These are phyloP conservation scores for Quercus phellos DNA, from an alignment of 331 rosid species.

Conservation along the genomic window DNA sequence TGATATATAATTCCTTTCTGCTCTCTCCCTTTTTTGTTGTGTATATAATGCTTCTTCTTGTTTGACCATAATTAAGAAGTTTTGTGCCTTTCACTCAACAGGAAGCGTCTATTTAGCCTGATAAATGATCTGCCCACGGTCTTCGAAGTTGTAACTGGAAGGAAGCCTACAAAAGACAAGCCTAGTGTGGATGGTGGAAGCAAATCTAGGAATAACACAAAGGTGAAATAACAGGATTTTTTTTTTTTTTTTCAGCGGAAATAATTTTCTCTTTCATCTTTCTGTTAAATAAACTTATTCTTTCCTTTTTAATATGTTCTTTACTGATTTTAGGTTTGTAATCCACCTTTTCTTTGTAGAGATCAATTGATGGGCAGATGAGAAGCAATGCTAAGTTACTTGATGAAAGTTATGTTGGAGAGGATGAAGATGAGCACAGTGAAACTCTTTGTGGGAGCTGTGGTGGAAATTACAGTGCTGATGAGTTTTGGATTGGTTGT, in stretches of 20 bases:
- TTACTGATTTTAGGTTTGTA: neutral
- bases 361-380: constrained; percentile 40
- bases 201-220: constrained; percentile 46
- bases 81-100: constrained; percentile 14
- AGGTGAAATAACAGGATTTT: constrained; percentile 27
- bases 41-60: neutral
- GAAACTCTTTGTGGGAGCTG: constrained; percentile 63
- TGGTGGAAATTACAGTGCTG: constrained; percentile 47
- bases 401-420: constrained; percentile 32
- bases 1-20: neutral
- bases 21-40: no score
- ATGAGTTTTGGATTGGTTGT: constrained; percentile 62
- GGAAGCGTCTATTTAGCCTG: constrained; percentile 56
- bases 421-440: constrained; percentile 46
- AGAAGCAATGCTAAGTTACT: constrained; percentile 36
- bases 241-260: no score
- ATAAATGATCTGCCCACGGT: constrained; percentile 57
- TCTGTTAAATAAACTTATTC: neutral
- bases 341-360: constrained; percentile 30
- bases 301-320: neutral
- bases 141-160: constrained; percentile 53
- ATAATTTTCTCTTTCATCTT: neutral
- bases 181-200: constrained; percentile 53
- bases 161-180: constrained; percentile 44
- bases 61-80: neutral